A percentile compares a stretch with the other conserved stretches of the same genome.
Evolutionary conservation across 2,329 filamentous ascomycete species (phyloP).

Genomic region (Cladosporium halotolerans): DNA sequence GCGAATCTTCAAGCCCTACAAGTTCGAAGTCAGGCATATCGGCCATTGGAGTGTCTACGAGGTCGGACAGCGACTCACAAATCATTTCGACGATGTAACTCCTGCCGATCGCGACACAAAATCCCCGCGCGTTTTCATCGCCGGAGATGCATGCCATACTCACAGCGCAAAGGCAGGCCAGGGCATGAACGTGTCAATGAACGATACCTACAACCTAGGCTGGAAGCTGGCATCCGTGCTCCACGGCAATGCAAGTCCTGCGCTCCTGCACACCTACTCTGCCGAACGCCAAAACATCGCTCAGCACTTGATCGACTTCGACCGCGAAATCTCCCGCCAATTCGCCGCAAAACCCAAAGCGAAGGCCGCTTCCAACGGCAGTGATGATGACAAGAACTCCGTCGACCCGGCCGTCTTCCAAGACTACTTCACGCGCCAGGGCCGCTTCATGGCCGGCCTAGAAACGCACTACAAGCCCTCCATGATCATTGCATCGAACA

Average conservation of each 20-base stretch:
- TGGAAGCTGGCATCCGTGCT: slow-evolving; percentile 52
- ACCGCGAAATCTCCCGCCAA: slow-evolving; percentile 43
- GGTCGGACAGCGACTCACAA: slow-evolving; percentile 49
- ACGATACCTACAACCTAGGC: slow-evolving; percentile 55
- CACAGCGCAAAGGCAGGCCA: slow-evolving; percentile 60
- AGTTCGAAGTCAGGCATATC: slow-evolving; percentile 56
- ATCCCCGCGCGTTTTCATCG: slow-evolving; percentile 57
- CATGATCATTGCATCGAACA: slow-evolving; percentile 19
- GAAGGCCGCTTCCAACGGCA: slow-evolving; percentile 14
- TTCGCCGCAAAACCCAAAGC: slow-evolving; percentile 36
- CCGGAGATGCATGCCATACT: slow-evolving; percentile 56
- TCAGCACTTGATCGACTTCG: slow-evolving; percentile 56
- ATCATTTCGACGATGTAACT: slow-evolving; percentile 59
- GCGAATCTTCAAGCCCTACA: slow-evolving; percentile 62
- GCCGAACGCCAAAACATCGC: slow-evolving; percentile 54
- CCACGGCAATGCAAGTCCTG: slow-evolving; percentile 24
- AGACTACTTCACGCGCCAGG: slow-evolving; percentile 26
- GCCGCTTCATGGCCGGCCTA: slow-evolving; percentile 30
- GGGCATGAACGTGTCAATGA: slow-evolving; percentile 68
- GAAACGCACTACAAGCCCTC: slow-evolving; percentile 26
- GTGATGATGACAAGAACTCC: slow-evolving; percentile 20
- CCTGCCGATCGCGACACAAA: slow-evolving; percentile 48
- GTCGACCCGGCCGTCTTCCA: slow-evolving; percentile 31
- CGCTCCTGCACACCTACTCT: slow-evolving; percentile 47
- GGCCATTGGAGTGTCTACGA: slow-evolving; percentile 65